Evolutionary conservation across 192 early-diverging fungal species (phyloP).

Genomic region (Coemansia sp.): DNA sequence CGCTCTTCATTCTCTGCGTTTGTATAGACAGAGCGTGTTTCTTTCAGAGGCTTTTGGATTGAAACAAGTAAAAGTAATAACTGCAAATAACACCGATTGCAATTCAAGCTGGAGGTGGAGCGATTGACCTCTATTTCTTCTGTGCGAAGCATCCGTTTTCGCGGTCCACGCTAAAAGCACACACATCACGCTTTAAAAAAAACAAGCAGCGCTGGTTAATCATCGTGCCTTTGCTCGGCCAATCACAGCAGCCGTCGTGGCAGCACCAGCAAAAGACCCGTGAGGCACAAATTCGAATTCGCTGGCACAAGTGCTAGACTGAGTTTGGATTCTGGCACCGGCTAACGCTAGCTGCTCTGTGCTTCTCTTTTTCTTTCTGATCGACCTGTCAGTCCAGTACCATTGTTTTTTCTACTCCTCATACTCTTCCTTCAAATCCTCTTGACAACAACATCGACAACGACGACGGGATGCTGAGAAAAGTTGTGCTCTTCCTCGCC

Average conservation of each 20-base stretch:
- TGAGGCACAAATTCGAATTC: no score
- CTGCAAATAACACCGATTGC: no score
- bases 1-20: slow-evolving; percentile 5
- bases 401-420: slow-evolving; percentile 7
- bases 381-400: slow-evolving; percentile 1
- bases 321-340: neutral
- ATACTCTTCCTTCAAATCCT: neutral
- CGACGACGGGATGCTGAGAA: slow-evolving; percentile 37
- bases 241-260: slow-evolving; percentile 32
- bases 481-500: slow-evolving; percentile 47
- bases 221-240: slow-evolving; percentile 1
- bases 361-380: neutral
- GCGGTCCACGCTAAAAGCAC: neutral
- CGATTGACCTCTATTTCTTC: neutral
- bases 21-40: neutral
- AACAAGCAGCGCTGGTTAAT: neutral
- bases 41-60: no score
- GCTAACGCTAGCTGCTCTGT: neutral
- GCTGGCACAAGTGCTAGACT: neutral
- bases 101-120: neutral
- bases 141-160: neutral
- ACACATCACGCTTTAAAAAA: neutral
- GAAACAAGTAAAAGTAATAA: no score
- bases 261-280: neutral
- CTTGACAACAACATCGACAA: neutral